Evolutionary conservation across 2,329 filamentous ascomycete genomes (phyloP), one percentile per base, ranked within the genome.

Genomic region (Monosporascus cannonballus): DNA sequence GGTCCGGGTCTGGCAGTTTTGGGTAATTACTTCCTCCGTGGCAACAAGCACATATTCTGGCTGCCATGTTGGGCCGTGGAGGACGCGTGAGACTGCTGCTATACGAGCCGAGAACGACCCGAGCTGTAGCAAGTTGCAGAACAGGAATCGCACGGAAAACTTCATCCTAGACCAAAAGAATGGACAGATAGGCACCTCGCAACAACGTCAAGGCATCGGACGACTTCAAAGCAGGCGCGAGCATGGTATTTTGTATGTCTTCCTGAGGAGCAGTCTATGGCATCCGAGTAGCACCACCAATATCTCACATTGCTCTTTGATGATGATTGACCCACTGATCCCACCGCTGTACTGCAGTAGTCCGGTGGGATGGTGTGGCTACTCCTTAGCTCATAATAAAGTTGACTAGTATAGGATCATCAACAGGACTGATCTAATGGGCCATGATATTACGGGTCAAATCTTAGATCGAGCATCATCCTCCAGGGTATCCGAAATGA

Each of bases 1-100:
- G 49, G 71, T 66, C 22, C 76, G 69, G 3, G 68, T 64, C 54
- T 76, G 64, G 56, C 79, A 81, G 48, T 74, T 73, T 47, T 78
- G 69, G 2, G 66, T 69, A 45, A 76, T 65, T 20, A 72, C 70
- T 54, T 73, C 59, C 20, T 54, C 54, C 1, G 63, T 67, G 1
- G 56, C 65, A 37, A 61, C 58, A 22, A 69, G 60, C 22, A 62
- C 56, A 50, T 68, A 68, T 47, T 65, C 60, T 49, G 66, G 66
- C 47, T 66, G 51, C 65, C 65, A 69, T 44, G 54, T 55, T 3
- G 48, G 53, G 49, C 63, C 63, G 45, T 68, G 66, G 36, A 6
- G 3, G 42, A 27, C 22, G 7, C 25, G 42, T 22, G 42, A 14
- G 14, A 24, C 14, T 46, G 24, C n/a, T n/a, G 42, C 42, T 25